phyloP scores from a whole-genome alignment of 768 basidiomycete species.

The Daedaleopsis sinensis region DNA sequence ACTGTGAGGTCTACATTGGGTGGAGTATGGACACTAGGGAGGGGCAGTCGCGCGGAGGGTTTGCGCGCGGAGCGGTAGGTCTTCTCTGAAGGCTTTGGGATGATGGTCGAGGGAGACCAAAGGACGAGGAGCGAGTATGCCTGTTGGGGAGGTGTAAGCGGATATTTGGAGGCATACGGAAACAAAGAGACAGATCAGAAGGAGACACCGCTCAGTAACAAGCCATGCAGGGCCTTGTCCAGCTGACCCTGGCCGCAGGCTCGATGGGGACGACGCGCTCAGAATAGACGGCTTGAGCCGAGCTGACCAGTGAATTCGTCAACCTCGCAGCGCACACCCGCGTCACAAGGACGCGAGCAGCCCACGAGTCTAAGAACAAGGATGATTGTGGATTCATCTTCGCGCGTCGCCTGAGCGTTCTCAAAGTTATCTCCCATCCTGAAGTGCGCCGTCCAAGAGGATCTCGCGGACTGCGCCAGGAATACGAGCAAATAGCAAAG shows the following conservation, averaged over 20 bases:
- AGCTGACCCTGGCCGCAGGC: no score
- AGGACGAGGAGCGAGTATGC: conserved; percentile 69
- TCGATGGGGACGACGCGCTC: conserved; percentile 32
- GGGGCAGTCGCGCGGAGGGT: conserved; percentile 53
- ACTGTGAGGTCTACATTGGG: conserved; percentile 73
- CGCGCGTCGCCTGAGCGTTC: background rate
- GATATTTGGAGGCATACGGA: conserved; percentile 4
- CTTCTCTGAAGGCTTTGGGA: conserved; percentile 67
- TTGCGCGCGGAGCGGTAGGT: conserved; percentile 63
- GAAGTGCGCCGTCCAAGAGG: background rate
- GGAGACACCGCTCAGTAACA: no score
- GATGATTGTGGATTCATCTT: conserved; percentile 79
- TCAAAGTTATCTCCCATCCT: background rate
- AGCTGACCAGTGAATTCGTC: conserved; percentile 67
- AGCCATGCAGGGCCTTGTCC: no score
- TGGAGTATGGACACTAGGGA: conserved; percentile 58
- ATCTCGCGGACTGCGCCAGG: background rate
- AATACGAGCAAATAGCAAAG: no score
- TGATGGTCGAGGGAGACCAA: conserved; percentile 73
- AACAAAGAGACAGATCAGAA: background rate
- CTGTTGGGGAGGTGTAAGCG: conserved; percentile 43
- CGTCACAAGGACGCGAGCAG: conserved; percentile 16
- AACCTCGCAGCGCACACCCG: conserved; percentile 55
- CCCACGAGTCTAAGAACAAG: conserved; percentile 92
- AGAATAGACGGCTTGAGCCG: conserved; percentile 36